These are phyloP conservation scores for Tylopilus sp. DNA, from an alignment of 1,284 basidiomycete species.

Conservation along the genomic window DNA sequence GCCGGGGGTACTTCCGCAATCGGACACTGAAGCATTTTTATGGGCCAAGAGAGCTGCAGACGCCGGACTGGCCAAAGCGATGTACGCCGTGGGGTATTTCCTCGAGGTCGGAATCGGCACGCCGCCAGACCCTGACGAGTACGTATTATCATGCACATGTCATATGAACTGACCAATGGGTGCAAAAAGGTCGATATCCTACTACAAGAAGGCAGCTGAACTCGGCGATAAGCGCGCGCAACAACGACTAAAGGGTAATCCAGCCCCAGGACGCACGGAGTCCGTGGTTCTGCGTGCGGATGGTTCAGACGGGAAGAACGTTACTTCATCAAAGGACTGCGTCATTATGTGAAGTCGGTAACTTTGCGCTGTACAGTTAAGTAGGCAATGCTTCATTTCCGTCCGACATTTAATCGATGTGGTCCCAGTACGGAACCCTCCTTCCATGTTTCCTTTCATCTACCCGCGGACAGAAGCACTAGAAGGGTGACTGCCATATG, in stretches of 20 bases:
- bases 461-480: conserved; percentile 19
- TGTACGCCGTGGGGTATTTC: conserved; percentile 98
- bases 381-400: conserved; percentile 15
- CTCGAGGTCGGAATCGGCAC: conserved; percentile 91
- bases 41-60: conserved; percentile 93
- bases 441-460: conserved; percentile 8
- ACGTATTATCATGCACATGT: conserved; percentile 30
- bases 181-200: conserved; percentile 60
- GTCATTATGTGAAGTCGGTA: conserved; percentile 66
- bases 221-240: conserved; percentile 91
- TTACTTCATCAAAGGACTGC: conserved; percentile 67
- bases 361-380: not conserved
- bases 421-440: not conserved
- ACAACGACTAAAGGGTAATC: conserved; percentile 76
- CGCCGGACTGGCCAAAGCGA: conserved; percentile 84
- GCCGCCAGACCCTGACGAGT: conserved; percentile 64
- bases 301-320: conserved; percentile 37
- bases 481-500: conserved; percentile 6
- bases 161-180: conserved; percentile 5
- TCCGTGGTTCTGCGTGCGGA: conserved; percentile 53
- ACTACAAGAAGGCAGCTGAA: conserved; percentile 91
- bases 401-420: not conserved
- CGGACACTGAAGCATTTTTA: conserved; percentile 94
- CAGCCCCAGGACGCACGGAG: conserved; percentile 57
- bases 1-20: conserved; percentile 94